Conservation (phyloP, 108 stramenopile genomes). For the Skeletonema menzelii region DNA sequence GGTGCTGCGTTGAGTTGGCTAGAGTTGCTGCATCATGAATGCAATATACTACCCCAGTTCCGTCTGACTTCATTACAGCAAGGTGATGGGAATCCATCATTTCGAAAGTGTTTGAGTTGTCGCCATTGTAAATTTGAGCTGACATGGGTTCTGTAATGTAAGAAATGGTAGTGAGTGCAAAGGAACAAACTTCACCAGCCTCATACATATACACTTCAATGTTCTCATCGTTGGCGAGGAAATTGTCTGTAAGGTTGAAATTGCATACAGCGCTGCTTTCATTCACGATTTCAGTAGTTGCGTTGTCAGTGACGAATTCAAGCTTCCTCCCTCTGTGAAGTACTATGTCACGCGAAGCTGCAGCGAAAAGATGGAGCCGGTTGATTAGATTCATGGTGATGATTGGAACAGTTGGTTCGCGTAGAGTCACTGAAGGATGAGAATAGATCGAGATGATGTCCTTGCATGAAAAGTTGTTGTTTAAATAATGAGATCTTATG, state of each 20-base stretch:
- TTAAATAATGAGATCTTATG: no score
- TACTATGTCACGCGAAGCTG: neutral
- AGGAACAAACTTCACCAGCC: neutral
- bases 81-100: neutral
- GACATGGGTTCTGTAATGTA: neutral
- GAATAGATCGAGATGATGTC: no score
- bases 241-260: neutral
- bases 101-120: neutral
- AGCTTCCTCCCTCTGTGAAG: neutral
- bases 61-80: neutral
- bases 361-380: neutral
- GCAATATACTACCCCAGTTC: neutral
- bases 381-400: neutral
- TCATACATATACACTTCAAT: neutral
- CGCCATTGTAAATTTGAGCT: neutral
- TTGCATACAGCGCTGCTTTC: neutral
- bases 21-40: neutral
- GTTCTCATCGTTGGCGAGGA: neutral
- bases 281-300: neutral
- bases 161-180: neutral
- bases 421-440: no score
- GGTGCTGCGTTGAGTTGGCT: neutral
- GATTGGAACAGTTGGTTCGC: neutral
- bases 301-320: neutral
- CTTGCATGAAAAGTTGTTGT: neutral